Evolutionary conservation across 768 basidiomycete species (phyloP).

Genomic region (Mycena galopus): DNA sequence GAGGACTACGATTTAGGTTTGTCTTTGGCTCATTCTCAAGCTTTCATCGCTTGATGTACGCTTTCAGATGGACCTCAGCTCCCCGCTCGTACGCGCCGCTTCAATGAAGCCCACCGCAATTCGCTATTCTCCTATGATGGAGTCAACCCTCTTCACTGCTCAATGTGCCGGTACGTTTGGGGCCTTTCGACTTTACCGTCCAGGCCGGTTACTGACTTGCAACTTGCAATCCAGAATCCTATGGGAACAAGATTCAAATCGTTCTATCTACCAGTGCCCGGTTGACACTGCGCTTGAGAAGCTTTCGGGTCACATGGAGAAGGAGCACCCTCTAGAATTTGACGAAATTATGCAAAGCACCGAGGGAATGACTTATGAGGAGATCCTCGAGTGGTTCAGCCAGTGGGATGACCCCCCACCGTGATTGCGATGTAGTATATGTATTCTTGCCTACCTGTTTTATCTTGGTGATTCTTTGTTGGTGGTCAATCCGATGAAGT

Average conservation of each 20-base stretch:
- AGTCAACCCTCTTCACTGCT: too few relatives aligned
- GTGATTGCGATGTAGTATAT: too few relatives aligned
- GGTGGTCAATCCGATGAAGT: too few relatives aligned
- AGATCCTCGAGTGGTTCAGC: background rate
- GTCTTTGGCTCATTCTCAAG: background rate
- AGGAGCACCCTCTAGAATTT: background rate
- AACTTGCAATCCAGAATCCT: too few relatives aligned
- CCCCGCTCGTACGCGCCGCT: background rate
- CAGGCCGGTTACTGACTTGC: background rate
- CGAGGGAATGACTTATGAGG: background rate
- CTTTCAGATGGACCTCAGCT: background rate
- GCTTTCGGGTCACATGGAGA: background rate
- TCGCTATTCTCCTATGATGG: background rate
- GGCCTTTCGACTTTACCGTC: background rate
- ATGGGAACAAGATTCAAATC: too few relatives aligned
- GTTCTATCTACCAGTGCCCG: background rate
- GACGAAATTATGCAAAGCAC: background rate
- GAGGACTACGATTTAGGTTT: background rate
- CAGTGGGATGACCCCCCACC: background rate
- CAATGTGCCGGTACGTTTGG: too few relatives aligned
- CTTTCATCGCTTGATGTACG: background rate
- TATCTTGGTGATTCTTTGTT: too few relatives aligned
- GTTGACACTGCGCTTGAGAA: background rate
- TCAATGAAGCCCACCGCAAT: background rate
- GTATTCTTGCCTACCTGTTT: too few relatives aligned